Percentiles rank a stretch among this genome's conserved stretches.
Conservation (phyloP, 1,139 yeast genomes). For the Blastobotrys arbuscula region DNA sequence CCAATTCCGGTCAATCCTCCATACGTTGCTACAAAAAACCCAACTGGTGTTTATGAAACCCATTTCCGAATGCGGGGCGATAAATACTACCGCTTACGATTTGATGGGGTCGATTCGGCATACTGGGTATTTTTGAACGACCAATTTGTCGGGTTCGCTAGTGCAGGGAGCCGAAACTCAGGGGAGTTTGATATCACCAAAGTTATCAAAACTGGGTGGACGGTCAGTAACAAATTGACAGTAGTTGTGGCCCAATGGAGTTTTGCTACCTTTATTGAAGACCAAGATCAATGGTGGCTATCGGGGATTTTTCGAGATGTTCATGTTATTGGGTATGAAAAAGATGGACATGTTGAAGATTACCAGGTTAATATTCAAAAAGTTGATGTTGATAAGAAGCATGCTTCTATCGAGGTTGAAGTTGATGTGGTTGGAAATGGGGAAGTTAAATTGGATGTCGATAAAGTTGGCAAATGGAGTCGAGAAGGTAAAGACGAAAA, state of each 20-base stretch:
- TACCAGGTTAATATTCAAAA: constrained; percentile 17
- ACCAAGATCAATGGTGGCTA: constrained; percentile 39
- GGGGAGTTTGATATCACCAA: constrained; percentile 30
- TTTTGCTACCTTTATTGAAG: constrained; percentile 35
- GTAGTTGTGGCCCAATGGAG: constrained; percentile 37
- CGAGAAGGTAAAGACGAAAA: neutral
- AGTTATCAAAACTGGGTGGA: neutral
- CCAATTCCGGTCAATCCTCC: constrained; percentile 38
- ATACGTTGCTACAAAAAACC: constrained; percentile 33
- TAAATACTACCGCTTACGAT: constrained; percentile 23
- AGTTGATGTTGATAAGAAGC: neutral
- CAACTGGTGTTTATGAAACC: constrained; percentile 35
- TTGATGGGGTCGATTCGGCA: constrained; percentile 37
- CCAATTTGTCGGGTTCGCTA: constrained; percentile 30
- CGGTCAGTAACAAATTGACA: constrained; percentile 15
- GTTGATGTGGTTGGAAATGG: constrained; percentile 5
- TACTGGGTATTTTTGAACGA: constrained; percentile 34
- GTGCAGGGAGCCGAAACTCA: constrained; percentile 32
- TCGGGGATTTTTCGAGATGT: constrained; percentile 32
- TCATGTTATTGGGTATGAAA: constrained; percentile 16
- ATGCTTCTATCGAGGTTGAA: constrained; percentile 3
- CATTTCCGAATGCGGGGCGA: constrained; percentile 21
- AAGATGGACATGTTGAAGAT: constrained; percentile 23
- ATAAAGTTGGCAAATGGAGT: constrained; percentile 6
- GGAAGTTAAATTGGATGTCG: constrained; percentile 1